These are phyloP conservation scores for Cucumis variabilis DNA, from an alignment of 331 rosid species.

Conservation along the genomic window DNA sequence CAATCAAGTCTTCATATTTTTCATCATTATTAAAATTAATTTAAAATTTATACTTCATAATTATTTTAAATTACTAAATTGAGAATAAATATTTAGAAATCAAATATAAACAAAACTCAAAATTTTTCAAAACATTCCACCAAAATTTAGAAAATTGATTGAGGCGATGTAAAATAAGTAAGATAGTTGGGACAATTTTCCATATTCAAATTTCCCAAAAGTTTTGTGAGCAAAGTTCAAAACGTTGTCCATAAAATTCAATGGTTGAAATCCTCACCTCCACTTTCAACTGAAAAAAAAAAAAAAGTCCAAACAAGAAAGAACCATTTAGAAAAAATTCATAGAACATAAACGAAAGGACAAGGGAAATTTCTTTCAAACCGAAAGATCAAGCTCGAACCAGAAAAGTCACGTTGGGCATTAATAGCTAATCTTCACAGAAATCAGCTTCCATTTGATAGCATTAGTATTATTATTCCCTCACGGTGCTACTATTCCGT, in stretches of 20 bases:
- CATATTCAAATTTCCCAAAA: too few species aligned
- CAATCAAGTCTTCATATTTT: too few species aligned
- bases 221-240: background rate
- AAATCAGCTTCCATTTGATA: conserved; percentile 11
- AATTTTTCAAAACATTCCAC: too few species aligned
- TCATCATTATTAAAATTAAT: too few species aligned
- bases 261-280: background rate
- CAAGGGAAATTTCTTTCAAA: background rate
- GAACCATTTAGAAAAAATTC: background rate
- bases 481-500: background rate
- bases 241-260: background rate
- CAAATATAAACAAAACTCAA: too few species aligned
- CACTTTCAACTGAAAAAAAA: too few species aligned
- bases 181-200: too few species aligned
- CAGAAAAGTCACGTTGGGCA: background rate
- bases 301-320: background rate
- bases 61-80: too few species aligned
- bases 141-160: too few species aligned
- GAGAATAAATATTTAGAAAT: too few species aligned
- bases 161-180: too few species aligned
- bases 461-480: background rate
- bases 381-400: background rate
- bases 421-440: background rate
- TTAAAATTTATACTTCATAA: too few species aligned
- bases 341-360: background rate